Evolutionary conservation across 2,329 filamentous ascomycete species (phyloP), one percentile per base, ranked within the genome.

Genomic region (Diplodia corticola): DNA sequence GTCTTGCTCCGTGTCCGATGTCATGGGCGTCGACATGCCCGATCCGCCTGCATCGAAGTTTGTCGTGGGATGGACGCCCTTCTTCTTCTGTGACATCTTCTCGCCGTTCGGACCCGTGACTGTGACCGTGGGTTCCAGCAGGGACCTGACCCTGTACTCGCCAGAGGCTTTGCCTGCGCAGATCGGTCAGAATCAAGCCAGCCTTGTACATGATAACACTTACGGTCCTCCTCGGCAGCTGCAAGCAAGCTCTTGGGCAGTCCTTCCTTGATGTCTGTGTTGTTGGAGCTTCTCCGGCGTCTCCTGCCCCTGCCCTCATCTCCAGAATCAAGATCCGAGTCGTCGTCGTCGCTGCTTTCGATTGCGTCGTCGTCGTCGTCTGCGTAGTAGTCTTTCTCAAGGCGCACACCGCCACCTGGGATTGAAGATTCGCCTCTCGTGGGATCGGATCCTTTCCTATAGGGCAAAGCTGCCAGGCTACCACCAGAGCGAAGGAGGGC

Each of bases 1-100:
- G 66, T 96, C 91, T 26, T 89, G 90, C 75, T 97, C 93, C 35
- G 93, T 89, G 67, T 98, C 95, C 2, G 92, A 96, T 69, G 92
- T 90, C 66, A 93, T 84, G 0, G 87, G 87, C 0, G 86, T 88
- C 3, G 83, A 82, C 49, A 82, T 70, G 33, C 81, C 80, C 80
- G 89, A 78, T 80, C 85, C 85, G 15, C 85, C 83, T 67, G 88
- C 81, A 73, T 97, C 93, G 75, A 93, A 97, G 75, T 89, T 95
- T 12, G 91, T 96, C 63, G 88, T 87, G 1, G 93, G 93, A 75
- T 96, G 93, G 12, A 95, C 86, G 2, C 84, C 84, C 74, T 87
- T 89, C 68, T 74, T 84, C 67, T 74, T 80, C 73, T 70, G 77
- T 40, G 69, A 76, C 69, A 81, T 80, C 70, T 85, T 87, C 65